Evolutionary conservation across 352 stramenopile species (phyloP).

Genomic region (Globisporangium megalacanthum): DNA sequence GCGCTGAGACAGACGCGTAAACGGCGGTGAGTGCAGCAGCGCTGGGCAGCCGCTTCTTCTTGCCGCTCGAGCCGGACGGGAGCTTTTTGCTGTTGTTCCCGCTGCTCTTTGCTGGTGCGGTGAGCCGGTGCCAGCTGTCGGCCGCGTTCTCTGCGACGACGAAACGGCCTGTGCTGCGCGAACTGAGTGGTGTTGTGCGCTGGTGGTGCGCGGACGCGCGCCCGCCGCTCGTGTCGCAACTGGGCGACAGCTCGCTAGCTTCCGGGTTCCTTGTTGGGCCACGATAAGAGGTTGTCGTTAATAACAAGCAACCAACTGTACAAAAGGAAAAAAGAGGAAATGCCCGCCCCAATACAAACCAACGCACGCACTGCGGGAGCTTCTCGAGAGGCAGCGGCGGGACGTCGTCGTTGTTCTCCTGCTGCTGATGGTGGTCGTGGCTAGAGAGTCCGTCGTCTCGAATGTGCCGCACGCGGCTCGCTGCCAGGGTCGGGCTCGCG

Average conservation of each 20-base stretch:
- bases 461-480: background rate
- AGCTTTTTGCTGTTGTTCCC: constrained; percentile 23
- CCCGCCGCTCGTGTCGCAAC: constrained; percentile 12
- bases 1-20: constrained; percentile 12
- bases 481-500: constrained; percentile 1
- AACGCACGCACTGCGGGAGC: constrained; percentile 30
- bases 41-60: constrained; percentile 18
- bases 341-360: too few species aligned
- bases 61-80: constrained; percentile 13
- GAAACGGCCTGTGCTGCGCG: constrained; percentile 27
- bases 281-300: background rate
- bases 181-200: constrained; percentile 23
- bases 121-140: constrained; percentile 11
- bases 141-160: constrained; percentile 11
- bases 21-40: constrained; percentile 4
- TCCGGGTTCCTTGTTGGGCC: constrained; percentile 21
- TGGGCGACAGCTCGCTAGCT: constrained; percentile 16
- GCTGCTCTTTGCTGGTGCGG: constrained; percentile 10
- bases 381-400: constrained; percentile 50
- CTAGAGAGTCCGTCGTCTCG: background rate
- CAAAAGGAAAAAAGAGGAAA: too few species aligned
- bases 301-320: too few species aligned
- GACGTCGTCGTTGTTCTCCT: constrained; percentile 51
- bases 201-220: constrained; percentile 11
- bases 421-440: background rate